phyloP scores from a whole-genome alignment of 306 rosid genomes.

The Vigna trinervia region DNA sequence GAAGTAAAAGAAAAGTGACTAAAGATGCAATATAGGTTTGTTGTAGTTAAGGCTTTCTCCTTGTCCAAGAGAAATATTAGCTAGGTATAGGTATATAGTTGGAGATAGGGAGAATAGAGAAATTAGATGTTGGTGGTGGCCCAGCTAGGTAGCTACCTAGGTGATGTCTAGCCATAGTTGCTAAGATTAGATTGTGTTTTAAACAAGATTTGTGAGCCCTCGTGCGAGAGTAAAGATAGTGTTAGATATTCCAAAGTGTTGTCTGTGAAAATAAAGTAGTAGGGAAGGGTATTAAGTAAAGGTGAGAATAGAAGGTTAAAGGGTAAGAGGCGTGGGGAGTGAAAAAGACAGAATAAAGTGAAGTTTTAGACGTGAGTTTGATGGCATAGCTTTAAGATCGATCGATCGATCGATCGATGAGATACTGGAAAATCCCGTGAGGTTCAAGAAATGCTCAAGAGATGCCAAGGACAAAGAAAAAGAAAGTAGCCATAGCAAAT shows the following conservation, averaged over 20 bases:
- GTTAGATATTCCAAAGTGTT: conserved; percentile 20
- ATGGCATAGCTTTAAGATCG: conserved; percentile 47
- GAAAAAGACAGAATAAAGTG: conserved; percentile 75
- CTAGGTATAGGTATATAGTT: conserved; percentile 28
- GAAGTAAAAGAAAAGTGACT: conserved; percentile 25
- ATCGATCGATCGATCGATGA: neutral
- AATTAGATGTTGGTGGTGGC: conserved; percentile 42
- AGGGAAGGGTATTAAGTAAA: conserved; percentile 48
- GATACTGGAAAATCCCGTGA: conserved; percentile 64
- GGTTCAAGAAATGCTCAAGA: conserved; percentile 59
- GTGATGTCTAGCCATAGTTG: conserved; percentile 24
- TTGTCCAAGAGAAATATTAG: conserved; percentile 32
- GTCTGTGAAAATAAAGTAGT: conserved; percentile 44
- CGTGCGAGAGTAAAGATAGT: conserved; percentile 58
- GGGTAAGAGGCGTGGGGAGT: conserved; percentile 64
- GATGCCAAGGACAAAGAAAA: conserved; percentile 16
- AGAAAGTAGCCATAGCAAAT: conserved; percentile 43
- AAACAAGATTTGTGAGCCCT: conserved; percentile 56
- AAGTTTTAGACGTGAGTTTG: conserved; percentile 45
- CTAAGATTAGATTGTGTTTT: conserved; percentile 34
- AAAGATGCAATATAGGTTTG: conserved; percentile 40
- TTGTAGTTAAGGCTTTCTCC: conserved; percentile 30
- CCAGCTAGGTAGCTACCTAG: conserved; percentile 13
- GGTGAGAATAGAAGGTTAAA: conserved; percentile 51
- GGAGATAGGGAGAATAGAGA: conserved; percentile 35